phyloP scores from a whole-genome alignment of 371 early-diverging fungal species.

The Apophysomyces elegans region DNA sequence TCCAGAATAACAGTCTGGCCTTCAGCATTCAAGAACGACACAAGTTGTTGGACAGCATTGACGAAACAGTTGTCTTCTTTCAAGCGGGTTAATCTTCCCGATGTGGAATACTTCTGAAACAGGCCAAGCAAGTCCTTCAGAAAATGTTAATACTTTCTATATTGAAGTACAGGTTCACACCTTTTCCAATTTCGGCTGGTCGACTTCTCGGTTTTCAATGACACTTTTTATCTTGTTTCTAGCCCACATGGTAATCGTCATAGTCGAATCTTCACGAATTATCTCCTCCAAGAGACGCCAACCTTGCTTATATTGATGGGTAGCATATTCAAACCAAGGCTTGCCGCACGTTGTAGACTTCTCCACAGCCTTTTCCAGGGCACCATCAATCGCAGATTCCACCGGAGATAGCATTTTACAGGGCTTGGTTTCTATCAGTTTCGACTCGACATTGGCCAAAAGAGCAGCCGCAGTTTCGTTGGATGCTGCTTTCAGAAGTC shows the following conservation, averaged over 20 bases:
- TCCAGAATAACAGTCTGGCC: slow-evolving; percentile 14
- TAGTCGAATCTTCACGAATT: slow-evolving; percentile 16
- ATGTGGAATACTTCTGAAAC: slow-evolving; percentile 21
- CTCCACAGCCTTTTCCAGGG: slow-evolving; percentile 35
- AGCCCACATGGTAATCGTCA: slow-evolving; percentile 36
- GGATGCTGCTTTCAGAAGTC: slow-evolving; percentile 28
- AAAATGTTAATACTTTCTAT: background rate
- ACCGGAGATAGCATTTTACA: slow-evolving; percentile 31
- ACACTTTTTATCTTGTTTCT: slow-evolving; percentile 14
- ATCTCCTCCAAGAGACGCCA: slow-evolving; percentile 65
- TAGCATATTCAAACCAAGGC: slow-evolving; percentile 69
- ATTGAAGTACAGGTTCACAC: slow-evolving; percentile 9
- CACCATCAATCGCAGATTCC: slow-evolving; percentile 31
- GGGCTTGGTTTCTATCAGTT: background rate
- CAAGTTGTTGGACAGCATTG: slow-evolving; percentile 18
- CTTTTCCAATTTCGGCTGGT: slow-evolving; percentile 21
- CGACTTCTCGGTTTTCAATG: background rate
- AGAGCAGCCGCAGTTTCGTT: slow-evolving; percentile 15
- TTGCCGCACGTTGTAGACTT: slow-evolving; percentile 36
- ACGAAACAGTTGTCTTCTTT: slow-evolving; percentile 9
- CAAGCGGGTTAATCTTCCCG: slow-evolving; percentile 6
- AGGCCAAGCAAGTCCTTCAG: slow-evolving; percentile 18
- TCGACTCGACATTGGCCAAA: slow-evolving; percentile 11
- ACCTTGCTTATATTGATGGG: slow-evolving; percentile 65
- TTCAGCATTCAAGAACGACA: slow-evolving; percentile 18